Conservation (phyloP, 768 basidiomycete species). For the Phanerochaete sordida region DNA sequence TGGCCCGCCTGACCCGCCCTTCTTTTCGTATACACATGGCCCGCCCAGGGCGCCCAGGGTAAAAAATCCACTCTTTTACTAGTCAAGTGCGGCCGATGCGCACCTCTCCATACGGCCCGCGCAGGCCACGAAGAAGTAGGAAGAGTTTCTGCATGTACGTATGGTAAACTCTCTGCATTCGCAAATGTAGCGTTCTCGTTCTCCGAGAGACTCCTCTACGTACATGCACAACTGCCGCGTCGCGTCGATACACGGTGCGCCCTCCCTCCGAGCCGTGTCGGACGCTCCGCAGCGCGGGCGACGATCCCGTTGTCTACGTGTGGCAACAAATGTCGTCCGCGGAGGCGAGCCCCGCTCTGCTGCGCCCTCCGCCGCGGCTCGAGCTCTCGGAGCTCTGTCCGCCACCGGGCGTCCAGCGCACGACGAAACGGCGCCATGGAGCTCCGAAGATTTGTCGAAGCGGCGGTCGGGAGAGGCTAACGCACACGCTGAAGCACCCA, state of each 20-base stretch:
- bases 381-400: background rate
- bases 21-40: constrained; percentile 5
- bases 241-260: no score
- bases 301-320: no score
- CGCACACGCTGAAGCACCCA: no score
- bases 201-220: no score
- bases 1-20: constrained; percentile 6
- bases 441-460: background rate
- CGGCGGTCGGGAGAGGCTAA: background rate
- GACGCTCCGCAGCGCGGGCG: no score
- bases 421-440: background rate
- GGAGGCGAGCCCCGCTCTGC: background rate
- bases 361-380: background rate
- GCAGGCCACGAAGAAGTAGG: background rate
- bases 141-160: no score
- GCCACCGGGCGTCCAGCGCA: background rate
- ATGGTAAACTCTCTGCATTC: background rate
- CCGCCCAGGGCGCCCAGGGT: background rate
- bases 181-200: no score
- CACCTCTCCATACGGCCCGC: background rate
- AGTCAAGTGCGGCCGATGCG: background rate
- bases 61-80: background rate
- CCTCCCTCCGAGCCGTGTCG: no score
- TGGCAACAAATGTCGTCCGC: no score
- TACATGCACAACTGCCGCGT: no score